Conservation (phyloP, 352 stramenopile species). For the Thalassiosira sp. region DNA sequence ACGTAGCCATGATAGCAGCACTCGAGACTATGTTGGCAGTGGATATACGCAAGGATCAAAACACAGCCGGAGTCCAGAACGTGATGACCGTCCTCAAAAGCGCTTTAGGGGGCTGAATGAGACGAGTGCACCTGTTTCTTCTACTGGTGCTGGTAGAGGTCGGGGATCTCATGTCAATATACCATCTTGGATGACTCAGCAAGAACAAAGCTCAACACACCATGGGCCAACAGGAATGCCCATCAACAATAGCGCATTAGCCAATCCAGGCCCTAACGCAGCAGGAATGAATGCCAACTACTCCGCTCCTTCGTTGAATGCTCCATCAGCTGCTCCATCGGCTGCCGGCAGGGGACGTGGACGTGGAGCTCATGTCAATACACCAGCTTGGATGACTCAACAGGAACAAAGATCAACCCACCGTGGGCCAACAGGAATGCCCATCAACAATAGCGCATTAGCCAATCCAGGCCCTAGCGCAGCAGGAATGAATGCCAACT, state of each 20-base stretch:
- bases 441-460: background rate
- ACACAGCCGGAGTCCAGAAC: conserved; percentile 6
- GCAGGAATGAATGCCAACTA: background rate
- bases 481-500: background rate
- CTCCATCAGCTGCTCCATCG: background rate
- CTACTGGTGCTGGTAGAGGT: background rate
- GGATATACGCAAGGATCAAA: conserved; percentile 11
- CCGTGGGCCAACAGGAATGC: background rate
- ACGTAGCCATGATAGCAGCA: conserved; percentile 11
- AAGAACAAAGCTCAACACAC: background rate
- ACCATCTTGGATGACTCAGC: conserved; percentile 19
- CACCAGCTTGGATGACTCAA: conserved; percentile 24
- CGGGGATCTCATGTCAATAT: conserved; percentile 2
- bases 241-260: background rate
- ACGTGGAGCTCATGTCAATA: conserved; percentile 19
- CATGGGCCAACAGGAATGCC: background rate
- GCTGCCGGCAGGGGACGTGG: background rate
- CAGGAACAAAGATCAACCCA: background rate
- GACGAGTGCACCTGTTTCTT: background rate
- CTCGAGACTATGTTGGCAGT: background rate
- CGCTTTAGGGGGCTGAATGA: conserved; percentile 1
- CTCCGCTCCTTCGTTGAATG: background rate
- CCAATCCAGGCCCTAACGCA: background rate
- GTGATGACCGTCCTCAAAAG: conserved; percentile 37
- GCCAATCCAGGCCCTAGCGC: background rate